Conservation (phyloP, 2,329 filamentous ascomycete genomes). For the Coniochaeta pulveracea region DNA sequence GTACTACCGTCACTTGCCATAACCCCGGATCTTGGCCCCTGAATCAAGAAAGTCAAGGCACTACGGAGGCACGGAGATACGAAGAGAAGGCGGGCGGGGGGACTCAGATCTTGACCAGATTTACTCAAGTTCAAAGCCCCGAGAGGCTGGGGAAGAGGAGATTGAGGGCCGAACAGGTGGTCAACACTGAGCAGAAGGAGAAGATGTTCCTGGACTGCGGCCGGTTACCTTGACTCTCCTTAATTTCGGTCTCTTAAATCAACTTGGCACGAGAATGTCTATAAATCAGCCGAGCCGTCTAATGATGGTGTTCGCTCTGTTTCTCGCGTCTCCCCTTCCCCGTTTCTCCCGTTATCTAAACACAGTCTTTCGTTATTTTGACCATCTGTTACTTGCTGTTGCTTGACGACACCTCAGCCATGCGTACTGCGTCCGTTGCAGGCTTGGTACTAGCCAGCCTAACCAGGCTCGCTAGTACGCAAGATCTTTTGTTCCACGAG, state of each 20-base stretch:
- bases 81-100: too few species aligned
- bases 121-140: not conserved
- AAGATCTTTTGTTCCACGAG: conserved; percentile 11
- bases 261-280: not conserved
- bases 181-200: too few species aligned
- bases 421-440: conserved; percentile 6
- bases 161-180: too few species aligned
- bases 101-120: too few species aligned
- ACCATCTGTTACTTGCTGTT: too few species aligned
- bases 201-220: too few species aligned
- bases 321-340: not conserved
- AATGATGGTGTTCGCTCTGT: not conserved
- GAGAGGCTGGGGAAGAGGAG: conserved; percentile 1
- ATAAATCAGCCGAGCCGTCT: conserved; percentile 3
- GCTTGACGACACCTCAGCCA: too few species aligned
- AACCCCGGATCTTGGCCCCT: not conserved
- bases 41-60: not conserved
- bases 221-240: conserved; percentile 1
- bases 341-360: conserved; percentile 1
- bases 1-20: conserved; percentile 2
- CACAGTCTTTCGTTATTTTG: not conserved
- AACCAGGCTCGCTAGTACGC: conserved; percentile 5
- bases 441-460: conserved; percentile 10
- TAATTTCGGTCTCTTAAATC: not conserved
- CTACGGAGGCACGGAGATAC: too few species aligned